Conservation (phyloP, 2,329 filamentous ascomycete species). For the Sporothrix humicola region DNA sequence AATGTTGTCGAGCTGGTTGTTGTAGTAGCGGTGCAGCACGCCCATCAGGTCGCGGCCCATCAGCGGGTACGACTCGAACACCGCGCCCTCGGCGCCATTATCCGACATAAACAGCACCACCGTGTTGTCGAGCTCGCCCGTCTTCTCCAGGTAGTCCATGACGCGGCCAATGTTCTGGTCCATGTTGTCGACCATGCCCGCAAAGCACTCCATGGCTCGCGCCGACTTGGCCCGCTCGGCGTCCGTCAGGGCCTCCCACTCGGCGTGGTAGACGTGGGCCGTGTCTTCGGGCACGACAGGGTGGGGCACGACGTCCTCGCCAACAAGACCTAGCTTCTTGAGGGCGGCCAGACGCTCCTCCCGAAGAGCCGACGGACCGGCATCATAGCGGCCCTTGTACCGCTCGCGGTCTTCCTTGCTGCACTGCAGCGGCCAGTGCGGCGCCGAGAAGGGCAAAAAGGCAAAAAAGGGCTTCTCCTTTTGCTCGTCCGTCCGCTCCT, state of each 20-base stretch:
- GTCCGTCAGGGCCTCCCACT: slow-evolving; percentile 54
- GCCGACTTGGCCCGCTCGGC: slow-evolving; percentile 56
- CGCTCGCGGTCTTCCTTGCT: slow-evolving; percentile 59
- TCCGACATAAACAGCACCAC: slow-evolving; percentile 34
- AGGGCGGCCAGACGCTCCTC: slow-evolving; percentile 51
- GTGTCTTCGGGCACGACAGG: slow-evolving; percentile 55
- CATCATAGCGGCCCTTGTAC: slow-evolving; percentile 66
- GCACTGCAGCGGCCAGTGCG: slow-evolving; percentile 59
- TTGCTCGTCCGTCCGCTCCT: slow-evolving; percentile 50
- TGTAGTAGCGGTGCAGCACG: slow-evolving; percentile 56
- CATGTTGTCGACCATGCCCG: slow-evolving; percentile 68
- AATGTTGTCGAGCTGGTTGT: slow-evolving; percentile 62
- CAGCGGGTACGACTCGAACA: slow-evolving; percentile 36
- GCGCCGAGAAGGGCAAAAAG: slow-evolving; percentile 66
- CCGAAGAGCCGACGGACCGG: slow-evolving; percentile 63
- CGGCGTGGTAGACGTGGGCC: slow-evolving; percentile 41
- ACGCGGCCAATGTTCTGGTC: slow-evolving; percentile 67
- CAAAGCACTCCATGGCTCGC: slow-evolving; percentile 66
- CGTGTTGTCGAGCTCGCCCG: slow-evolving; percentile 66
- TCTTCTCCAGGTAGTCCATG: slow-evolving; percentile 59
- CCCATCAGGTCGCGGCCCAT: slow-evolving; percentile 38
- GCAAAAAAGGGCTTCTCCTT: slow-evolving; percentile 59
- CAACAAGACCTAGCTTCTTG: slow-evolving; percentile 56
- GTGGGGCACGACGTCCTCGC: slow-evolving; percentile 56
- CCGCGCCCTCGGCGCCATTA: slow-evolving; percentile 35